Evolutionary conservation across 306 rosid genomes (phyloP), one percentile per base, ranked within the genome.

Genomic region (Quercus gilva): DNA sequence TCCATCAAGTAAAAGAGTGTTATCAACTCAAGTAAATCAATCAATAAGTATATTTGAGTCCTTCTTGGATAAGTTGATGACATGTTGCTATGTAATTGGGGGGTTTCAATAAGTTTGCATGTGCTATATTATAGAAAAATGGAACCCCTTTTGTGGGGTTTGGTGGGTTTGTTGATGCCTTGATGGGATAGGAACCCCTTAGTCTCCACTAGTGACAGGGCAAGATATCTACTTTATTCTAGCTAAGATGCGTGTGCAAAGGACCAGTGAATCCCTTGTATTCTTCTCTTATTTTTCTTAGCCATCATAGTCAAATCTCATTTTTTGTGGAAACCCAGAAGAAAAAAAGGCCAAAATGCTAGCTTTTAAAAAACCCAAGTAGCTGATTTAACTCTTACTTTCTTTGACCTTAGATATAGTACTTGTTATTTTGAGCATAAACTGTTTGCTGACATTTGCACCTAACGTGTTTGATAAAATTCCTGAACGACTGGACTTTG

Each of bases 401-500:
- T 49, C 53, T 13, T 49, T 49, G 15, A 49, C 53, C 5, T 49
- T 37, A 37, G 45, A 7, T 41, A 41, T 41, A 8, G 11, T 41
- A 2, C 45, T 0, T 8, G 12, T 41, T 7, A 8, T 41, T 41
- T 41, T 8, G 12, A 49, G 53, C 0, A 1, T 23, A 6, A 5
- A 23, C 31, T 59, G 15, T 57, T 37, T 0, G 8, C 41, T 1
- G 49, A 37, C 4, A 52, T 33, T 21, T 65, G 88, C 88, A 57
- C 82, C 41, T 56, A 20, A 89, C 11, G 41, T 87, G 90, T 81
- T 88, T 41, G 96, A 64, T 71, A 65, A 84, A 82, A 87, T 78
- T 84, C 86, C 85, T 78, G 45, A 71, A 15, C 35, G 75, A 53
- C 17, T 3, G 4, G 13, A 9, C 31, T 41, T 61, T 28, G 6